Base-by-base conservation (phyloP, 345 rosid genomes). In the Lepidium aucheri region DNA sequence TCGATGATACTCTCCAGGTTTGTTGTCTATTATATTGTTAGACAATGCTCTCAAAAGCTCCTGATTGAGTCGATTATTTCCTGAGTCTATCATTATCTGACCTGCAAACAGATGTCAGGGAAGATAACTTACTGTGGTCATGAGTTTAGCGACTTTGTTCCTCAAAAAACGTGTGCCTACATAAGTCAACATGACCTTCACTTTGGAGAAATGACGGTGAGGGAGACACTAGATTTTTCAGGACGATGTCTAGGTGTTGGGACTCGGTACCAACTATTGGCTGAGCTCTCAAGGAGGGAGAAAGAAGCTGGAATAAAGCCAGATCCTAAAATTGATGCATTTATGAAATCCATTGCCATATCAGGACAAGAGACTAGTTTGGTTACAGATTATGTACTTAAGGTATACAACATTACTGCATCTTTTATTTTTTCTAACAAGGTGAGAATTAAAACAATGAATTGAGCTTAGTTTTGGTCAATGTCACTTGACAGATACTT, bases 101-200 rank as follows among this genome's bases (percentile, higher is more conserved):
- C 12, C 7, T 12, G 17, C 35, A 43, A 72, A 65, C 65, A 91
- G 97, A 67, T 75, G 40, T 51, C 87, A 0, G 91, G 97, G 53
- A 76, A 22, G 26, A 72, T 86, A 50, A 88, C 91, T 10, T 88
- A 88, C 70, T 85, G 89, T 16, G 97, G 90, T 28, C 88, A 86
- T 53, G 85, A 72, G 45, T 64, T 91, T 60, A 35, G 66, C 5
- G 96, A 88, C 73, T 88, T 91, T 57, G 75, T 85, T 16, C 96
- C 97, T 13, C 86, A 83, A 53, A 85, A 86, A 66, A 83, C 96
- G 0, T 84, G 88, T 60, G 89, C 96, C 10, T 91, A 91, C 62
- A 83, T 88, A 30, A 78, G 97, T 55, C 97, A 91, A 62, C 85
- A 88, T 38, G 97, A 91, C 77, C 82, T 85, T 69, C 97, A 88